These are phyloP conservation scores for Saturnispora diversa DNA, from an alignment of 805 yeast species.

Conservation along the genomic window DNA sequence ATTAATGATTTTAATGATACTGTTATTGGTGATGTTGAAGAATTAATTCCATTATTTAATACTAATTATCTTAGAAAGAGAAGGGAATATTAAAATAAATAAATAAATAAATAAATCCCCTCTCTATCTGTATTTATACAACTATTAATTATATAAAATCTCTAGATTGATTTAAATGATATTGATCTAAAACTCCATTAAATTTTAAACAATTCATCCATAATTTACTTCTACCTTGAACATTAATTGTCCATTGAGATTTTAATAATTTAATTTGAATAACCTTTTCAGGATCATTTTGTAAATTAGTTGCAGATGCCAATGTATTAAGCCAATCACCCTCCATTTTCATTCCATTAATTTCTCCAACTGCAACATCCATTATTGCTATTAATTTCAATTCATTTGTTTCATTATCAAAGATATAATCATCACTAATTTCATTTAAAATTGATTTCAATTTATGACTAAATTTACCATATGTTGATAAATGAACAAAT, in stretches of 20 bases:
- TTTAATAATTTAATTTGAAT: constrained; percentile 36
- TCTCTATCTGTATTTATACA: not conserved
- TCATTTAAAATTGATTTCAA: constrained; percentile 17
- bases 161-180: constrained; percentile 17
- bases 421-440: constrained; percentile 23
- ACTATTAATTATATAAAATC: constrained; percentile 26
- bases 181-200: constrained; percentile 25
- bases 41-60: constrained; percentile 45
- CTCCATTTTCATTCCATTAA: constrained; percentile 27
- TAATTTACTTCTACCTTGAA: constrained; percentile 16
- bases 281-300: constrained; percentile 27
- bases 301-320: constrained; percentile 1
- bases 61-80: constrained; percentile 51
- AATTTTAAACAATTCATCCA: constrained; percentile 24
- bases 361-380: constrained; percentile 15
- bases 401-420: constrained; percentile 17
- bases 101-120: not conserved
- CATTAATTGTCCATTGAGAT: constrained; percentile 37
- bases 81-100: constrained; percentile 44
- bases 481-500: constrained; percentile 20
- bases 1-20: constrained; percentile 17
- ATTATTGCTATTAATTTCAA: constrained; percentile 21
- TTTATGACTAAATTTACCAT: constrained; percentile 24
- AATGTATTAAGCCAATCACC: constrained; percentile 23
- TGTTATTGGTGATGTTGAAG: constrained; percentile 26